A percentile compares a stretch with the other conserved stretches of the same genome.
Conservation (phyloP, 768 basidiomycete genomes). For the Chlorophyllum brunneum region DNA sequence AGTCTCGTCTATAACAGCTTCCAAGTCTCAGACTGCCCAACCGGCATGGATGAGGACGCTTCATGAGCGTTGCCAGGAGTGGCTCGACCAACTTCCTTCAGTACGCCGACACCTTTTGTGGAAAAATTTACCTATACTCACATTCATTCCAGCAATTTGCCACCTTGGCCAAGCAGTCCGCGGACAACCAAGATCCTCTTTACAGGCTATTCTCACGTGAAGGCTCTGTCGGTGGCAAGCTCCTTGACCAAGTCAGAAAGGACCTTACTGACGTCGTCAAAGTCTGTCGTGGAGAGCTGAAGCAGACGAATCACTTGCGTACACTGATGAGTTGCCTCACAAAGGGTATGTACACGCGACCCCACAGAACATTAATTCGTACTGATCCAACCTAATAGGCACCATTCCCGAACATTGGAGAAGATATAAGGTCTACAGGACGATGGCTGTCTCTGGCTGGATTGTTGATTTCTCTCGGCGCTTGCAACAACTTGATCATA, state of each 20-base stretch:
- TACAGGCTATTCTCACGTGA: constrained; percentile 89
- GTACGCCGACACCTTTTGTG: constrained; percentile 38
- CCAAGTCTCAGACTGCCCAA: constrained; percentile 62
- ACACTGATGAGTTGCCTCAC: constrained; percentile 84
- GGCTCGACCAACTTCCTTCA: constrained; percentile 72
- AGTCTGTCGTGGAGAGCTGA: constrained; percentile 82
- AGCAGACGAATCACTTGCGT: constrained; percentile 96
- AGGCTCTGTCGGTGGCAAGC: constrained; percentile 70
- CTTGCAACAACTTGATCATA: constrained; percentile 74
- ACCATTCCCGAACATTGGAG: constrained; percentile 88
- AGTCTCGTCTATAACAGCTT: constrained; percentile 43
- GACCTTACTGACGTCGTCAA: constrained; percentile 81
- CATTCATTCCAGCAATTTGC: constrained; percentile 49
- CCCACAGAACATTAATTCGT: constrained; percentile 2
- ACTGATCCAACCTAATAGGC: constrained; percentile 41
- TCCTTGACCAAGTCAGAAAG: constrained; percentile 73
- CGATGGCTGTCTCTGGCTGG: constrained; percentile 83
- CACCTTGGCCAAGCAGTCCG: constrained; percentile 57
- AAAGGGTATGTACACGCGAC: constrained; percentile 57
- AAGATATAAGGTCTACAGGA: constrained; percentile 81
- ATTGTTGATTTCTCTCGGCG: constrained; percentile 79
- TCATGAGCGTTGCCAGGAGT: constrained; percentile 77
- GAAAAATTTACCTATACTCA: constrained; percentile 2
- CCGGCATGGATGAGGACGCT: constrained; percentile 95
- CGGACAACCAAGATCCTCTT: constrained; percentile 78